phyloP scores from a whole-genome alignment of 257 asterid genomes.

The Paraleonurus japonicus region DNA sequence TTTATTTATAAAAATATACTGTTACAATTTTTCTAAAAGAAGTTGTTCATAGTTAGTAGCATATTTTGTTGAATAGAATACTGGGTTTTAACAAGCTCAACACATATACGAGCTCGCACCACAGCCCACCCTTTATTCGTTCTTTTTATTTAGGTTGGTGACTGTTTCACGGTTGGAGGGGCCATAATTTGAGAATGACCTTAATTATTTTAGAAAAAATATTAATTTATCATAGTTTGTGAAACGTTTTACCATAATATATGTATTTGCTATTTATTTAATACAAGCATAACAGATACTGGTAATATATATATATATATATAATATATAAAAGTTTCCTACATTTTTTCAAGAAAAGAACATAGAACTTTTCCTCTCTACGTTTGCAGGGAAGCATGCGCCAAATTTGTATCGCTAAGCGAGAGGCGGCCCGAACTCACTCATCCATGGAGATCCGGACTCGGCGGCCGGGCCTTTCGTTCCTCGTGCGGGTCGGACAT shows the following conservation, averaged over 20 bases:
- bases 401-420: constrained; percentile 55
- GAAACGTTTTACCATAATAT: no score
- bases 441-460: constrained; percentile 43
- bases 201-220: no score
- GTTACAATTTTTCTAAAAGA: not conserved
- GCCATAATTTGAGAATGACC: no score
- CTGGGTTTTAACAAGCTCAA: not conserved
- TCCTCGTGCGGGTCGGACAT: constrained; percentile 53
- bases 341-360: not conserved
- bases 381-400: constrained; percentile 72
- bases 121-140: no score
- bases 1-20: not conserved
- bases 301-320: no score
- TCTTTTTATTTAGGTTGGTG: no score
- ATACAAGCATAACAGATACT: no score
- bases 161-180: no score
- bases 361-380: not conserved
- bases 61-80: not conserved
- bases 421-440: constrained; percentile 62
- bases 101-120: not conserved
- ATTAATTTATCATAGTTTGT: no score
- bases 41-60: not conserved
- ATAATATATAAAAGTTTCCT: not conserved
- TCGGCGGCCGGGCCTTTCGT: constrained; percentile 54
- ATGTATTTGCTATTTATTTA: no score